Base-by-base conservation (phyloP, 2,329 filamentous ascomycete genomes). In the Calonectria crousiana region DNA sequence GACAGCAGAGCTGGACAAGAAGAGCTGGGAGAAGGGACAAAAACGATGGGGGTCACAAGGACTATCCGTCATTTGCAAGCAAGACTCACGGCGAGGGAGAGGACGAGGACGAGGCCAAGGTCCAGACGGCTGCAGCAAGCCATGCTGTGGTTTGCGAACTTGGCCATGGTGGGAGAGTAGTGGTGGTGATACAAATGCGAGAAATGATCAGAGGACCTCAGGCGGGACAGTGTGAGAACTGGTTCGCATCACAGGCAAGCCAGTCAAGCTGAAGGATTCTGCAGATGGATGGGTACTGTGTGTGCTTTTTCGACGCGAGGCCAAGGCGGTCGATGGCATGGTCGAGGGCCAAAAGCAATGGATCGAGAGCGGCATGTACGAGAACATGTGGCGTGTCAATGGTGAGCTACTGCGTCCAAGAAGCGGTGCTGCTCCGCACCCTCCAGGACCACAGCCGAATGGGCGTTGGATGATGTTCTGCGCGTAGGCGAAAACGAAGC, bases 61-160 rank as follows among this genome's bases (percentile, higher is more conserved):
- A 62, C 36, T 41, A 62, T 62, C 56, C 56, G 56, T 62, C 36
- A 62, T 16, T 36, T 36, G 34, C n/a, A 20, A 16, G n/a, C 34
- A 62, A 41, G 30, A 56, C n/a, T 47, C 44, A 47, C 20, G 44
- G n/a, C n/a, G n/a, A 56, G 52, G 18, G 16, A 20, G 56, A 41
- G 36, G 16, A 30, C 23, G 36, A 62, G 23, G 23, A 41, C 14
- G 36, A 62, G 28, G 28, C 23, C 56, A 41, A 34, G 34, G 36
- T 62, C 8, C 38, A 34, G 56, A 34, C 34, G n/a, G 34, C 56
- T 62, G 56, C 56, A 41, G 56, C 13, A 38, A 41, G 56, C 56
- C 36, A 62, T 62, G 56, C 36, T 62, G 56, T 62, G 36, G 56
- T 62, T 62, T 62, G 56, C 30, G 36, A 62, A 38, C 16, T 62